Evolutionary conservation across 2,329 filamentous ascomycete species (phyloP).

Genomic region (Metarhizium rileyi): DNA sequence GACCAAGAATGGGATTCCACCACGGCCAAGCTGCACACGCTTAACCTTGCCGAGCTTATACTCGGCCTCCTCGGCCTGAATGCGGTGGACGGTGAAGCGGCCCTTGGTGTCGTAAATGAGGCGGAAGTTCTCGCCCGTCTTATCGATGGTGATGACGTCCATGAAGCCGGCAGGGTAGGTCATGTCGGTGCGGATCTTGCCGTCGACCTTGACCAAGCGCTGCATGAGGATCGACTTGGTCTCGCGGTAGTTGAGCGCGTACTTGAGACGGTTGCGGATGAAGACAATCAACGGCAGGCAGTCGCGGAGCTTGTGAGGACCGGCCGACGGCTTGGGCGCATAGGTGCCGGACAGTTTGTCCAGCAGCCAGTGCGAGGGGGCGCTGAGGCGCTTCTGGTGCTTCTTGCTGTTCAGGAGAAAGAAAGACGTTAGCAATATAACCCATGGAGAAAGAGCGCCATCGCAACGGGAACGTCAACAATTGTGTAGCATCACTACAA

Average conservation of each 20-base stretch:
- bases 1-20: slow-evolving; percentile 99
- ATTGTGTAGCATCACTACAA: neutral
- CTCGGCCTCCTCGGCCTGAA: slow-evolving; percentile 95
- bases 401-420: slow-evolving; percentile 75
- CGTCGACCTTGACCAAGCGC: slow-evolving; percentile 98
- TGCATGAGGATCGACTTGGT: slow-evolving; percentile 98
- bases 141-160: slow-evolving; percentile 99
- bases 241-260: slow-evolving; percentile 98
- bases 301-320: slow-evolving; percentile 99
- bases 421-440: neutral
- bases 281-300: slow-evolving; percentile 99
- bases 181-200: slow-evolving; percentile 97
- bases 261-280: slow-evolving; percentile 95
- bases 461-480: neutral
- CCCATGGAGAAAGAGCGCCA: neutral
- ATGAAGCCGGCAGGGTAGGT: slow-evolving; percentile 98
- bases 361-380: slow-evolving; percentile 98
- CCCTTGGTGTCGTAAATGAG: slow-evolving; percentile 99
- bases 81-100: slow-evolving; percentile 99
- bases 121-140: slow-evolving; percentile 99
- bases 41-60: slow-evolving; percentile 99
- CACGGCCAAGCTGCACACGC: slow-evolving; percentile 97
- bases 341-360: slow-evolving; percentile 97
- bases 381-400: slow-evolving; percentile 99
- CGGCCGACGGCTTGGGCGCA: slow-evolving; percentile 59